A percentile compares a stretch with the other conserved stretches of the same genome.
Evolutionary conservation across 495 filamentous ascomycete species (phyloP).

Genomic region (Sabuloglossum arenarium): DNA sequence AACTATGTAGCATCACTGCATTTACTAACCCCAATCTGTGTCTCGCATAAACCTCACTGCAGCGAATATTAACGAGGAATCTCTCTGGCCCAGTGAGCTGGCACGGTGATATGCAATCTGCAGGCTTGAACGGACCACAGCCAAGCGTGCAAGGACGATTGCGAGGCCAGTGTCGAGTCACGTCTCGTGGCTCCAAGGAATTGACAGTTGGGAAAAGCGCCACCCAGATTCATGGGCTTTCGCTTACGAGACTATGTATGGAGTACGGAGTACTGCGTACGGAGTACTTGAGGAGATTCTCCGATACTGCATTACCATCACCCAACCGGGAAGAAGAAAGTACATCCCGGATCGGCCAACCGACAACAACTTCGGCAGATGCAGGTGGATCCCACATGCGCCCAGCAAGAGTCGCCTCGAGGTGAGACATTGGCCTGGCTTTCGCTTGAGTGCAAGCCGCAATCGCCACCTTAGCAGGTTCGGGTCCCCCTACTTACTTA

Average conservation of each 20-base stretch:
- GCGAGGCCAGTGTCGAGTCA: not conserved
- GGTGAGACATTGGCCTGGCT: not conserved
- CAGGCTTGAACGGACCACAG: not conserved
- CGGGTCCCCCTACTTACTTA: not conserved
- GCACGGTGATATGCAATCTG: not conserved
- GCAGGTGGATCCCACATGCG: too few species aligned
- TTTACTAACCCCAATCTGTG: not conserved
- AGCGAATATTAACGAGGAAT: not conserved
- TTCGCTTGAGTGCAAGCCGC: conserved; percentile 1
- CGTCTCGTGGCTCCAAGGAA: too few species aligned
- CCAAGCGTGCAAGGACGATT: too few species aligned
- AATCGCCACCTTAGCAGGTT: not conserved
- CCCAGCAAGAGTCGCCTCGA: too few species aligned
- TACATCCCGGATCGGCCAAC: not conserved
- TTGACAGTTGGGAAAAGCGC: too few species aligned
- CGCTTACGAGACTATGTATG: not conserved
- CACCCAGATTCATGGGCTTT: not conserved
- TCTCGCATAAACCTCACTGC: too few species aligned
- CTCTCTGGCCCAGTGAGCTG: not conserved
- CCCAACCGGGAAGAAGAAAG: not conserved
- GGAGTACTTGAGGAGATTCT: too few species aligned
- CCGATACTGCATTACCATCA: not conserved
- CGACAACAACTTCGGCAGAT: not conserved
- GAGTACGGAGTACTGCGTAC: too few species aligned
- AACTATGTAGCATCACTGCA: not conserved